These are phyloP conservation scores for Colletotrichum sp. DNA, from an alignment of 2,329 filamentous ascomycete species.

Conservation along the genomic window DNA sequence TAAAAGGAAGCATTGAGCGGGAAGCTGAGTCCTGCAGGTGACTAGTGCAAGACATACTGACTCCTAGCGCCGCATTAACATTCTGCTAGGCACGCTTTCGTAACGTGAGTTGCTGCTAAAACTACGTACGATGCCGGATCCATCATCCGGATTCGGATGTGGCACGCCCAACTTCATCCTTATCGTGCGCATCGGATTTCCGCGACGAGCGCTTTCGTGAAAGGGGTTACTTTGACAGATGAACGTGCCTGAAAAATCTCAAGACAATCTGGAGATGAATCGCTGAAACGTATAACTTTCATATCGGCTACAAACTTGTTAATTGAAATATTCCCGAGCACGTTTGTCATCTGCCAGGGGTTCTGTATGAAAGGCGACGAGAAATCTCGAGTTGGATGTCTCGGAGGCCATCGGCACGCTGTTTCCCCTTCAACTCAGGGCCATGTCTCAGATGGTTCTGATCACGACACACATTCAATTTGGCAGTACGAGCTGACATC, in stretches of 20 bases:
- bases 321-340: not conserved
- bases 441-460: not conserved
- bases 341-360: not conserved
- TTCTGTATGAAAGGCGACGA: not conserved
- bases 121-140: not conserved
- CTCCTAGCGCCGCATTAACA: not conserved
- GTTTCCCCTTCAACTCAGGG: not conserved
- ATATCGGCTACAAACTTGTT: not conserved
- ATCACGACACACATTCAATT: not conserved
- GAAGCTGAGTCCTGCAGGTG: not conserved
- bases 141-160: slow-evolving; percentile 16
- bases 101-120: not conserved
- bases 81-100: not conserved
- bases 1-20: not conserved
- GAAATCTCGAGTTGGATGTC: not conserved
- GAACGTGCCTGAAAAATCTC: not conserved
- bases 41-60: slow-evolving; percentile 3
- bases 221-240: not conserved
- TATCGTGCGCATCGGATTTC: not conserved
- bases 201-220: not conserved
- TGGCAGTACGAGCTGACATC: not conserved
- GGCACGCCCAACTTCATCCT: not conserved
- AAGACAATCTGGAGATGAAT: not conserved
- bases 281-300: not conserved
- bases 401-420: not conserved